Base-by-base conservation (phyloP, 2,329 filamentous ascomycete species). In the Curvularia spicifera region DNA sequence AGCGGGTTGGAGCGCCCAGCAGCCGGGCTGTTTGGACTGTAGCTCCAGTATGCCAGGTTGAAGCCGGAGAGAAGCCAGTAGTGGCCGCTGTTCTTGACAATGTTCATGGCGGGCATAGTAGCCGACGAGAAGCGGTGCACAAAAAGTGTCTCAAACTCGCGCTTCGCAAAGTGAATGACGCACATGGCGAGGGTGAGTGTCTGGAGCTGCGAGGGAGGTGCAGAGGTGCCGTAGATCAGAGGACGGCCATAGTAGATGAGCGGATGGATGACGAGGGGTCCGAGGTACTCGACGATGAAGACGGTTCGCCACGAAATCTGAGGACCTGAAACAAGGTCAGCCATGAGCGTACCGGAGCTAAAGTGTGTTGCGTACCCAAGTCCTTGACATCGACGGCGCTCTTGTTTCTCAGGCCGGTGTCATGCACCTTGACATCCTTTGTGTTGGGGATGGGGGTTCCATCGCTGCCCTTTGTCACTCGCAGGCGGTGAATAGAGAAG, bases 301-400 rank as follows among this genome's bases (percentile, higher is more conserved):
- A 98, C 94, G 60, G 91, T 95, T 64, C 88, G 89, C 95, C 95
- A 99, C 62, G 87, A 87, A 55, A 97, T 89, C 78, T 99, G 95
- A 48, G 89, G 86, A 15, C 95, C 93, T 96, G 64, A 35, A 42
- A 18, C 10, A 8, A 24, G 45, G 59, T 65, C 43, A 63, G 63
- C 20, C 22, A 7, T 59, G 37, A 12, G 18, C 5, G n/a, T 9
- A 4, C 24, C 22, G 12, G 12, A 20, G 20, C 24, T 18, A 40
- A 28, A 51, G 20, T 46, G 44, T 24, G 35, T 51, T 43, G 20
- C 60, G 46, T 85, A 94, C 93, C 95, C 29, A 99, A 84, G 76
- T 99, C 94, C 81, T 99, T 98, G 64, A 98, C 91, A 67, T 95
- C 87, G 48, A 99, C 78, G 20, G 82, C 81, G 63, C 84, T 86